phyloP scores from a whole-genome alignment of 768 basidiomycete genomes.

The Lactarius akahatsu region DNA sequence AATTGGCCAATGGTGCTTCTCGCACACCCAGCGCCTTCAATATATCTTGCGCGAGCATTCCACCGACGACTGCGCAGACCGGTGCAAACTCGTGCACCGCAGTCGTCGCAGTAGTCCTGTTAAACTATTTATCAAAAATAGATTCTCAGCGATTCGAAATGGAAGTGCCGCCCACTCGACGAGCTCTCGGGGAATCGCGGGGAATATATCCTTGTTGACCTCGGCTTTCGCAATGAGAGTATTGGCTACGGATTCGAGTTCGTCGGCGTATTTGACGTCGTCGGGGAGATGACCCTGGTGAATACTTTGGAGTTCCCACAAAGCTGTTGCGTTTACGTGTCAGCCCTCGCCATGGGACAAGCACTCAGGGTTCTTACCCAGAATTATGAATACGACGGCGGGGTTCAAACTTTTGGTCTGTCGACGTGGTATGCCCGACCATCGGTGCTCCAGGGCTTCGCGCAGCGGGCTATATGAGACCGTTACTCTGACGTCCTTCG shows the following conservation, averaged over 20 bases:
- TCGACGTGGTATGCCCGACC: conserved; percentile 65
- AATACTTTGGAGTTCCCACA: conserved; percentile 77
- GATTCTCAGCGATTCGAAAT: background rate
- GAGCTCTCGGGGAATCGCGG: conserved; percentile 54
- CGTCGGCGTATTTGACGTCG: conserved; percentile 45
- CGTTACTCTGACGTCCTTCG: conserved; percentile 60
- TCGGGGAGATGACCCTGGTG: conserved; percentile 61
- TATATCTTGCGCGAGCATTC: conserved; percentile 92
- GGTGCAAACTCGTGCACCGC: conserved; percentile 87
- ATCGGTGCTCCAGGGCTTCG: conserved; percentile 64
- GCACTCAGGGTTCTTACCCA: conserved; percentile 48
- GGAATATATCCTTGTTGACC: conserved; percentile 68
- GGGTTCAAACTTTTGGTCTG: conserved; percentile 87
- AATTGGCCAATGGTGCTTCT: conserved; percentile 91
- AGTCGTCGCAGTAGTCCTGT: conserved; percentile 66
- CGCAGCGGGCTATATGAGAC: conserved; percentile 63
- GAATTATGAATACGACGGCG: conserved; percentile 62
- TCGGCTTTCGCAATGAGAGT: conserved; percentile 57
- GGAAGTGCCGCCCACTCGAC: conserved; percentile 52
- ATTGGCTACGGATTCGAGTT: conserved; percentile 66
- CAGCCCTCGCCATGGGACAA: conserved; percentile 4
- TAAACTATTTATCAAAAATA: background rate
- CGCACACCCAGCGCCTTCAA: conserved; percentile 87
- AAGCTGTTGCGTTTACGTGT: conserved; percentile 45
- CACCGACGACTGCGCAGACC: conserved; percentile 91